Evolutionary conservation across 1,139 yeast genomes (phyloP).

Genomic region (Yamadazyma blattariae): DNA sequence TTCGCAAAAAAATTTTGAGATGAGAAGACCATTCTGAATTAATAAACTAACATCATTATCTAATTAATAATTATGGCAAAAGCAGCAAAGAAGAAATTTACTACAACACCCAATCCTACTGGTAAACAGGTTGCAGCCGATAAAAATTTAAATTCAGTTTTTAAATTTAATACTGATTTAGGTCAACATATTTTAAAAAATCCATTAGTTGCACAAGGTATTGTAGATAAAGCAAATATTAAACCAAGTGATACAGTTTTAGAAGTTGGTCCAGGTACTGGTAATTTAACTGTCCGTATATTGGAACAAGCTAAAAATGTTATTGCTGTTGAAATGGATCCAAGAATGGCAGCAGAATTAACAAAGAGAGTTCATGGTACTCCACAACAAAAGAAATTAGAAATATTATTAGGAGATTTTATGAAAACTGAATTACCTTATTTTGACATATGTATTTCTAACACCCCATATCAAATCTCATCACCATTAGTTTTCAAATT

Average conservation of each 20-base stretch:
- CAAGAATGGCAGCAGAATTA: constrained; percentile 98
- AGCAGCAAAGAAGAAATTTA: constrained; percentile 52
- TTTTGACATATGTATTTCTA: constrained; percentile 93
- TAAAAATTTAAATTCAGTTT: constrained; percentile 74
- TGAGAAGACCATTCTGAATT: constrained; percentile 7
- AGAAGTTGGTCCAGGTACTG: constrained; percentile 99
- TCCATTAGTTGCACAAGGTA: constrained; percentile 96
- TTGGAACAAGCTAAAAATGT: constrained; percentile 90
- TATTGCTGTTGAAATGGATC: constrained; percentile 97
- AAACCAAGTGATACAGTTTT: constrained; percentile 89
- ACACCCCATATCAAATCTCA: constrained; percentile 96
- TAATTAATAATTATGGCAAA: constrained; percentile 42
- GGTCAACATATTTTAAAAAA: constrained; percentile 97
- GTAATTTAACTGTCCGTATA: constrained; percentile 91
- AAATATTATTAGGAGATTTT: constrained; percentile 89
- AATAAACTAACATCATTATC: no score
- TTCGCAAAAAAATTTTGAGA: constrained; percentile 9
- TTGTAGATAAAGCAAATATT: constrained; percentile 92
- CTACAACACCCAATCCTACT: constrained; percentile 38
- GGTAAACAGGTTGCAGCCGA: constrained; percentile 60
- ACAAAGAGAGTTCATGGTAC: constrained; percentile 98
- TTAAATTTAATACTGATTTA: constrained; percentile 91
- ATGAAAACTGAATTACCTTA: constrained; percentile 95
- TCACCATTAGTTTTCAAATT: constrained; percentile 94
- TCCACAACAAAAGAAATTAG: constrained; percentile 86